Conservation (phyloP, 2,329 filamentous ascomycete genomes). For the Thielaviopsis musarum region DNA sequence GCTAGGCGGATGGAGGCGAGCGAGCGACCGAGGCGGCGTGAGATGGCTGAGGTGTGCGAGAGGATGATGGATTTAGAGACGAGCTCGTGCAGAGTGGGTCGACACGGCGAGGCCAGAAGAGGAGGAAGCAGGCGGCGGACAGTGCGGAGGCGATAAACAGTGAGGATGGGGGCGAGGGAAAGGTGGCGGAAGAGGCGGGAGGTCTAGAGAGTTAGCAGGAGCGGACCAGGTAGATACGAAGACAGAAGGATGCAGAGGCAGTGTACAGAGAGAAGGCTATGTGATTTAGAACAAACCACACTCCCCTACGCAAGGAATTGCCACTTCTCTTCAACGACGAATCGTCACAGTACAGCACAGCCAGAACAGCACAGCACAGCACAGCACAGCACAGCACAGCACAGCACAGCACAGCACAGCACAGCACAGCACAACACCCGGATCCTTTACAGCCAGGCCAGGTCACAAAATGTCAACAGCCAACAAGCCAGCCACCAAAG, state of each 20-base stretch:
- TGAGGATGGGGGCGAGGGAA: constrained; percentile 47
- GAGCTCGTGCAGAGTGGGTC: constrained; percentile 44
- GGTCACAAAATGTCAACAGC: too few relatives aligned
- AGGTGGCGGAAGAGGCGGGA: constrained; percentile 45
- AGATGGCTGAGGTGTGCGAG: constrained; percentile 47
- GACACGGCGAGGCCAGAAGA: constrained; percentile 37
- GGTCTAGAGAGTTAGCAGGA: constrained; percentile 25
- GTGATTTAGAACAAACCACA: too few relatives aligned
- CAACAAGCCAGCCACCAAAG: too few relatives aligned
- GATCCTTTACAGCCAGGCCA: too few relatives aligned
- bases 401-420: too few relatives aligned
- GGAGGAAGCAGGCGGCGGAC: constrained; percentile 37
- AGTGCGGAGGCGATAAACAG: constrained; percentile 41
- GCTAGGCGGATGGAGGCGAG: constrained; percentile 50
- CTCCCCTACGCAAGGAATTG: too few relatives aligned
- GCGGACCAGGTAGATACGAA: background rate
- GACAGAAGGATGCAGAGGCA: background rate
- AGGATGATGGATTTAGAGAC: constrained; percentile 49
- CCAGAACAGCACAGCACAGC: too few relatives aligned
- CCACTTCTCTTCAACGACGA: too few relatives aligned
- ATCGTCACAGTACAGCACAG: too few relatives aligned
- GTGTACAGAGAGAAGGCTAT: too few relatives aligned
- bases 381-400: too few relatives aligned
- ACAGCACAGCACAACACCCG: too few relatives aligned
- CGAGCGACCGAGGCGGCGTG: constrained; percentile 43